Percentiles rank a stretch among this genome's conserved stretches.
phyloP scores from a whole-genome alignment of 2,329 filamentous ascomycete species.

The Xylaria sp. region DNA sequence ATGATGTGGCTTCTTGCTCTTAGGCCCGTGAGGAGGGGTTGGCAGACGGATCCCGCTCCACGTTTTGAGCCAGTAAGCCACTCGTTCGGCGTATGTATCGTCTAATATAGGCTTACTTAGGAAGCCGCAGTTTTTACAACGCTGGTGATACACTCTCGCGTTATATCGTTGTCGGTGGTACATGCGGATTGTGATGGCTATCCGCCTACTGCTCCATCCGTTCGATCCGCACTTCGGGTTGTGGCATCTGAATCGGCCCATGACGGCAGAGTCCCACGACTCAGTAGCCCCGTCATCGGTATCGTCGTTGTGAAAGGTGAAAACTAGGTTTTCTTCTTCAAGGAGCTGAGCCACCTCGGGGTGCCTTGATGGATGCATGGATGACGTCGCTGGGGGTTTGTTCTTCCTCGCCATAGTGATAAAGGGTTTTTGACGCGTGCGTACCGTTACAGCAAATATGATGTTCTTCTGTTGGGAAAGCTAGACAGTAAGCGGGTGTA shows the following conservation, averaged over 20 bases:
- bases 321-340: constrained; percentile 9
- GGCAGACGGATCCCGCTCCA: constrained; percentile 39
- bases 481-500: background rate
- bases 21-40: background rate
- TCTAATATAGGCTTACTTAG: constrained; percentile 39
- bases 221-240: constrained; percentile 21
- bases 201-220: constrained; percentile 32
- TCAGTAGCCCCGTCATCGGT: background rate
- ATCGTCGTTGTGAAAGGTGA: constrained; percentile 25
- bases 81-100: constrained; percentile 42
- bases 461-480: background rate
- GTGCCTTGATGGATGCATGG: constrained; percentile 26
- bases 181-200: constrained; percentile 28
- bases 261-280: constrained; percentile 18
- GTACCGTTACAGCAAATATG: background rate
- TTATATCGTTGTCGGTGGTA: constrained; percentile 40
- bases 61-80: constrained; percentile 44
- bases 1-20: constrained; percentile 29
- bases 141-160: constrained; percentile 43
- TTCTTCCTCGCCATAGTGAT: constrained; percentile 5
- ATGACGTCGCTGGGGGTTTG: constrained; percentile 9
- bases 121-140: constrained; percentile 37
- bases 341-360: constrained; percentile 20
- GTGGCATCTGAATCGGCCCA: constrained; percentile 36
- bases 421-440: no score